Evolutionary conservation across 2,329 filamentous ascomycete species (phyloP), one percentile per base, ranked within the genome.

Genomic region (Colletotrichum euphorbiae): DNA sequence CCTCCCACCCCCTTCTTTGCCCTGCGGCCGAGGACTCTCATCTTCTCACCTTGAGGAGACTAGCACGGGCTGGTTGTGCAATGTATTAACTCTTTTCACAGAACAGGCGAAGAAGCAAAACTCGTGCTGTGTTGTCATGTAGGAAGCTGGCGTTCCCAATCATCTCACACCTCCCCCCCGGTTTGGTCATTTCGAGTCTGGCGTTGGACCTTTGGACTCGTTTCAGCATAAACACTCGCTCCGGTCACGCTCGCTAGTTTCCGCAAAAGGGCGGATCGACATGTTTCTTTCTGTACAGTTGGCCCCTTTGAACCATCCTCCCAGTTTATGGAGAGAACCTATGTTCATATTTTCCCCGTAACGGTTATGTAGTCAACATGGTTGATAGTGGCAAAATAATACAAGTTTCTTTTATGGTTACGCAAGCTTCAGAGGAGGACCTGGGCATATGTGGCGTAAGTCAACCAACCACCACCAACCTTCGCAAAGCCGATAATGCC

Each of bases 81-180:
- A 21, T 7, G n/a, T 19, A 6, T 59, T 66, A n/a, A 67, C 43
- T 6, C 31, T 15, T 59, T 68, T 28, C 59, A 17, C 60, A 86
- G 84, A 83, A 79, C 82, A 90, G 85, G 91, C 91, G 76, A 93
- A 93, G 85, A 93, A 93, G 82, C 90, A 93, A 78, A 93, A 93
- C 81, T 91, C 89, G 24, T 93, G 91, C 86, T 93, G 91, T 77
- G 75, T 88, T 67, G 76, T 92, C 74, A 92, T 92, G 89, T 92
- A 87, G 13, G 11, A 76, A 66, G 15, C 43, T n/a, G 21, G 45
- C n/a, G 9, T 17, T 42, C 40, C 24, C 12, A 12, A 40, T 15
- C 12, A 17, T 38, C 46, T 15, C 12, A n/a, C n/a, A 21, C 19
- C 19, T 28, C 9, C 28, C 17, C 40, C 31, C 62, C n/a, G n/a